Percentiles rank a stretch among this genome's conserved stretches.
Evolutionary conservation across 2,329 filamentous ascomycete species (phyloP).

Genomic region (Pseudogymnoascus sp.): DNA sequence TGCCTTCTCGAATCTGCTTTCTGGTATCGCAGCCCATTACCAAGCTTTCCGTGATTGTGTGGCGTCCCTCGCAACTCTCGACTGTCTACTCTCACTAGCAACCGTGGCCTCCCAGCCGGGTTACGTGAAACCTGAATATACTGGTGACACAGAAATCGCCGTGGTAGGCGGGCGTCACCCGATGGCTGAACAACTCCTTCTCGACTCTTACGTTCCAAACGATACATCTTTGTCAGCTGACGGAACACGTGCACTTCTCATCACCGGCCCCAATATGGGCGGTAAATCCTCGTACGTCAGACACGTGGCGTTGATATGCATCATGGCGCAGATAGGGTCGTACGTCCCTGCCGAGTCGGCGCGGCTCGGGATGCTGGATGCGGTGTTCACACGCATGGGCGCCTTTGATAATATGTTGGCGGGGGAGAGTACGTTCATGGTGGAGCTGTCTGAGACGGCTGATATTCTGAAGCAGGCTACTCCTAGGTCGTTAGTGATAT

Average conservation of each 20-base stretch:
- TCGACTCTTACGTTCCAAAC: slow-evolving; percentile 87
- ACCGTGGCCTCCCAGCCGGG: slow-evolving; percentile 77
- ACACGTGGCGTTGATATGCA: slow-evolving; percentile 79
- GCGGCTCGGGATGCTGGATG: slow-evolving; percentile 73
- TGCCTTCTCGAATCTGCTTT: slow-evolving; percentile 66
- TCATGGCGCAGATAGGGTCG: slow-evolving; percentile 90
- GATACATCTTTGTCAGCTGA: slow-evolving; percentile 63
- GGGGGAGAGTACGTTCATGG: slow-evolving; percentile 95
- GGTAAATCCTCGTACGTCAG: slow-evolving; percentile 98
- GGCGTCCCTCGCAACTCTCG: slow-evolving; percentile 73
- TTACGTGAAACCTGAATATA: slow-evolving; percentile 68
- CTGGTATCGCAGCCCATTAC: slow-evolving; percentile 72
- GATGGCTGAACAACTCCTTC: slow-evolving; percentile 86
- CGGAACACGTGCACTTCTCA: slow-evolving; percentile 51
- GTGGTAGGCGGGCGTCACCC: slow-evolving; percentile 77
- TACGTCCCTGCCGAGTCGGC: slow-evolving; percentile 79
- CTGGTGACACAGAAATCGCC: slow-evolving; percentile 55
- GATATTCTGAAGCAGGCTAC: slow-evolving; percentile 87
- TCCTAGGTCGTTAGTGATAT: slow-evolving; percentile 73
- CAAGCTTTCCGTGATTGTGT: slow-evolving; percentile 84
- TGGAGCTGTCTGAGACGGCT: slow-evolving; percentile 87
- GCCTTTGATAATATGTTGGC: slow-evolving; percentile 94
- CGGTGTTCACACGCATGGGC: slow-evolving; percentile 89
- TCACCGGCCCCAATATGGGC: slow-evolving; percentile 98
- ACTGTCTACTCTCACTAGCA: slow-evolving; percentile 82